Evolutionary conservation across 768 basidiomycete genomes (phyloP).

Genomic region (Crepidotus variabilis): DNA sequence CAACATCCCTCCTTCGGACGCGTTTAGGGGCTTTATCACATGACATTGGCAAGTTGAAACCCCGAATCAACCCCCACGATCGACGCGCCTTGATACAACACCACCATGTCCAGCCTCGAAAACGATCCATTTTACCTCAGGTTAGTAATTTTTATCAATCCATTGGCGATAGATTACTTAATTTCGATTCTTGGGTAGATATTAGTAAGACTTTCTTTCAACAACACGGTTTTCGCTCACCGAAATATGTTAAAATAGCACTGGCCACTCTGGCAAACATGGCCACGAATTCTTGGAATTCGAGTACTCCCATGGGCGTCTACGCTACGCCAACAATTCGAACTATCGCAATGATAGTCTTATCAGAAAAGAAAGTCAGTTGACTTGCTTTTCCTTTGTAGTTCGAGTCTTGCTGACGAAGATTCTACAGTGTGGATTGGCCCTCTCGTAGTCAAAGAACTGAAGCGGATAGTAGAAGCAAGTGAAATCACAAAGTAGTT

Average conservation of each 20-base stretch:
- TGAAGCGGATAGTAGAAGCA: constrained; percentile 89
- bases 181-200: constrained; percentile 26
- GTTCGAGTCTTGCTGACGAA: neutral
- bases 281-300: constrained; percentile 99
- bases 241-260: constrained; percentile 41
- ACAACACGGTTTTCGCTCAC: neutral
- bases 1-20: too few species aligned
- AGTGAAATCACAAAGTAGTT: constrained; percentile 93
- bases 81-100: neutral
- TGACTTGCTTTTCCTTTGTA: neutral
- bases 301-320: constrained; percentile 93
- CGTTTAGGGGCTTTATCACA: neutral
- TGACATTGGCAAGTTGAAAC: neutral
- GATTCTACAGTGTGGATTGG: constrained; percentile 82
- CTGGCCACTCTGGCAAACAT: constrained; percentile 98
- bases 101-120: constrained; percentile 31
- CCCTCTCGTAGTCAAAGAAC: constrained; percentile 87
- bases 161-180: neutral
- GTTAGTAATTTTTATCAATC: constrained; percentile 39
- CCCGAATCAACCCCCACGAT: neutral
- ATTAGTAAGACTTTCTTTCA: constrained; percentile 33
- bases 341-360: constrained; percentile 98
- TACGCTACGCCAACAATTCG: constrained; percentile 98
- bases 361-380: constrained; percentile 97
- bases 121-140: constrained; percentile 81